These are phyloP conservation scores for Fusarium sp. DNA, from an alignment of 2,329 filamentous ascomycete genomes.

Conservation along the genomic window DNA sequence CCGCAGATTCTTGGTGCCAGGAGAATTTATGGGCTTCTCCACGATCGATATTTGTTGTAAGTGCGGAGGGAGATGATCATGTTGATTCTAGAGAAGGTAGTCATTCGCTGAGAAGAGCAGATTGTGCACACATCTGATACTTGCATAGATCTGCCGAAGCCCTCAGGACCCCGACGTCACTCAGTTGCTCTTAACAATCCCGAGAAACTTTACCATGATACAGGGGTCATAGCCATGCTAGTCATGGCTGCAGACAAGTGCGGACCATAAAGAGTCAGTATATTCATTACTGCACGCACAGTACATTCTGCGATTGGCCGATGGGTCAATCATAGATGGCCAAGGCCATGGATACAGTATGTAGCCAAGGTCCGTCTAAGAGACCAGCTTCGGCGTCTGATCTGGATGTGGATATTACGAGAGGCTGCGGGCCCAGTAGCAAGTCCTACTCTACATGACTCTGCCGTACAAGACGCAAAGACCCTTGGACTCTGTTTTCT, in stretches of 20 bases:
- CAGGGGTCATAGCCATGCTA: conserved; percentile 19
- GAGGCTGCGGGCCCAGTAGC: conserved; percentile 29
- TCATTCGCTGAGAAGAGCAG: not conserved
- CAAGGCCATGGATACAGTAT: conserved; percentile 8
- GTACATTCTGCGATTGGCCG: not conserved
- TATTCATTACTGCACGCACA: not conserved
- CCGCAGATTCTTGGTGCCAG: conserved; percentile 12
- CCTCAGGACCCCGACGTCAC: not conserved
- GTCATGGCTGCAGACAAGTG: conserved; percentile 5
- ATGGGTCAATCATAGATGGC: conserved; percentile 18
- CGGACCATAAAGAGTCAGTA: conserved; percentile 9
- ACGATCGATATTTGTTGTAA: conserved; percentile 1
- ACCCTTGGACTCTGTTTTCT: conserved; percentile 14
- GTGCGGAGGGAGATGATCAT: not conserved
- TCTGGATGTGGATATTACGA: conserved; percentile 29
- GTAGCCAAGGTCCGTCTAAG: conserved; percentile 10
- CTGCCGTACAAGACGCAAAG: conserved; percentile 23
- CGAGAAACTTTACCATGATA: conserved; percentile 6
- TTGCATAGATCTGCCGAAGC: not conserved
- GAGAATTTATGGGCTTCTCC: conserved; percentile 10
- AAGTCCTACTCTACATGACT: conserved; percentile 32
- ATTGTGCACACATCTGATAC: not conserved
- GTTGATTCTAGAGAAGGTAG: not conserved
- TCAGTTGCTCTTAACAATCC: not conserved
- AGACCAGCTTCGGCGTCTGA: conserved; percentile 5